Percentiles rank a stretch among this genome's conserved stretches.
Conservation (phyloP, 108 stramenopile species). For the Pseudonitzschia multistriata region DNA sequence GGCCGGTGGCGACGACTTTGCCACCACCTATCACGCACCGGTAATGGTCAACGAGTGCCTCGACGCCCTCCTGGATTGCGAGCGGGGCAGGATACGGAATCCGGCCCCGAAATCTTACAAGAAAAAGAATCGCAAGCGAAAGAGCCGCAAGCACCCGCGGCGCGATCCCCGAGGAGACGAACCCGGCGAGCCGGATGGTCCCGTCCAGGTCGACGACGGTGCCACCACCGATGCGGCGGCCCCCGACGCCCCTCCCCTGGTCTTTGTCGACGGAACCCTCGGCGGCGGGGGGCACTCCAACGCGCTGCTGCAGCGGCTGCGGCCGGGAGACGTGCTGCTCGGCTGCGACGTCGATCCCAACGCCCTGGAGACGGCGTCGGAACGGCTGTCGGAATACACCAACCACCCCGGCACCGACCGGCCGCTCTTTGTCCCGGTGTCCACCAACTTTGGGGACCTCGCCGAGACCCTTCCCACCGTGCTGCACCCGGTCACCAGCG, state of each 20-base stretch:
- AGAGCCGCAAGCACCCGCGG: background rate
- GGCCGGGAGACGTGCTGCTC: constrained; percentile 68
- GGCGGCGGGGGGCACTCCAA: constrained; percentile 88
- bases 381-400: constrained; percentile 60
- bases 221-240: background rate
- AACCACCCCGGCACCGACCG: constrained; percentile 30
- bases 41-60: constrained; percentile 84
- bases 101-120: background rate
- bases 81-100: constrained; percentile 30
- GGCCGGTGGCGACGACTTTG: constrained; percentile 36
- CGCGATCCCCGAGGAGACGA: constrained; percentile 13
- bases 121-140: constrained; percentile 10
- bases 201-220: constrained; percentile 3
- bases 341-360: constrained; percentile 83
- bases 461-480: constrained; percentile 42
- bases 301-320: constrained; percentile 58
- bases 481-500: constrained; percentile 42
- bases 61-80: constrained; percentile 60
- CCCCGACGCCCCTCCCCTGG: constrained; percentile 25
- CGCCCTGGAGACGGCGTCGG: constrained; percentile 64
- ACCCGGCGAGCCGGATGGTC: constrained; percentile 18
- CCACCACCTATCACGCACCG: constrained; percentile 80
- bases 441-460: constrained; percentile 64
- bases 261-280: constrained; percentile 85
- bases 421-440: constrained; percentile 57